Base-by-base conservation (phyloP, 768 basidiomycete genomes). In the Terana coerulea region DNA sequence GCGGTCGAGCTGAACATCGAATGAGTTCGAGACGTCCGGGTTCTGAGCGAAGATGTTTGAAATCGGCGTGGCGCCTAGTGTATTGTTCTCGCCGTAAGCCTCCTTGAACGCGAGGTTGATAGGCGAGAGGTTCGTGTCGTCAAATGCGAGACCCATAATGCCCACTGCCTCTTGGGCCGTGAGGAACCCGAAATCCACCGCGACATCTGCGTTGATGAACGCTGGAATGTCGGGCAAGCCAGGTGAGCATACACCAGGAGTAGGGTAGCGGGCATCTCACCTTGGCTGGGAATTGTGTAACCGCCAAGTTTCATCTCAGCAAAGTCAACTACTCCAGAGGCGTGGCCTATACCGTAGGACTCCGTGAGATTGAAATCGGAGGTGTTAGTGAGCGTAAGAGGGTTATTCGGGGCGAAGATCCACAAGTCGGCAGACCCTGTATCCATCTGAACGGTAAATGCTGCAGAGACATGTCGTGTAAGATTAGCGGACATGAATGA, bases 91-190 rank as follows among this genome's bases (percentile, higher is more conserved):
- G 12, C 60, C 59, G 58, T 33, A 54, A 5, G 40, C 45, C 1
- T 41, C 9, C 15, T 31, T 15, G 19, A 62, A 31, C 17, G 42
- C 52, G 15, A 15, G 19, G 33, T 54, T 54, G 48, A 54, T 41
- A 12, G 48, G 26, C 15, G 22, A 39, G 29, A 90, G 84, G 52
- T 93, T 79, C 26, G 67, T 74, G 5, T 78, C 76, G 44, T 82
- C 82, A 60, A 90, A 90, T 28, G 90, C 87, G 17, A 91, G 75
- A 19, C 91, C 89, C 34, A 83, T 62, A 58, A 93, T 79, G 12
- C 90, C 91, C 22, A 31, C 25, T 8, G 29, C 36, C 9, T 28
- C 47, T 17, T 43, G 22, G 22, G 24, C 31, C n/a, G n/a, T 17
- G 15, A 53, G 28, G 44, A 47, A 47, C 24, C 15, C 21, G 28